Base-by-base conservation (phyloP, 2,329 filamentous ascomycete species). In the Penicillium olsonii region DNA sequence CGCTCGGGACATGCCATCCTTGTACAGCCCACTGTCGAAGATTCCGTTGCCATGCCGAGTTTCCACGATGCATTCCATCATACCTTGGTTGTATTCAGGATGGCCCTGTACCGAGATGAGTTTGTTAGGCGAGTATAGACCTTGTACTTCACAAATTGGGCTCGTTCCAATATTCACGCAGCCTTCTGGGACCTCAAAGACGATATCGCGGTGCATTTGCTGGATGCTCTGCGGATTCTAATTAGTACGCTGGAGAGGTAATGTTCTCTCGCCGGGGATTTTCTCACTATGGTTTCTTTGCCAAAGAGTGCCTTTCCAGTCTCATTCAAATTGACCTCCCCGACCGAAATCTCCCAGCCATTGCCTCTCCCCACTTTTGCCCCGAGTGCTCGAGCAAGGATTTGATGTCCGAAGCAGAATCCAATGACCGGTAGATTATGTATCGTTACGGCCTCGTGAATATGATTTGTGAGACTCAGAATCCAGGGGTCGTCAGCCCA, bases 371-470 rank as follows among this genome's bases (percentile, higher is more conserved):
- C 69, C 2, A 76, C 65, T 22, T 63, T 61, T 4, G 71, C 58
- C 6, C 66, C 66, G 22, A 75, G 60, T 2, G 75, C 75, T 2
- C 75, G 65, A 2, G 70, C 76, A 26, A 79, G 56, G 22, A 79
- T 77, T 59, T 79, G 76, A 42, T 79, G 76, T 1, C 76, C 76
- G 53, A 78, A 79, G 54, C 76, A 79, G 31, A 78, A 67, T 1
- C 76, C 76, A 9, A 78, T 65, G 0, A 78, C 63, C 5, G 66
- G 70, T 44, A 61, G 65, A 10, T 54, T 46, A 17, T 57, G 42
- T 2, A 50, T 24, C 6, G 53, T 33, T 1, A 60, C 38, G 14
- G 60, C 56, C 4, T 64, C 59, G 10, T 69, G 64, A 6, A 74
- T 62, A 43, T 72, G 78, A 47, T 69, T 64, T 19, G 72, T 71